Evolutionary conservation across 2,329 filamentous ascomycete genomes (phyloP), one percentile per base, ranked within the genome.

Genomic region (Xylariaceae sp.): DNA sequence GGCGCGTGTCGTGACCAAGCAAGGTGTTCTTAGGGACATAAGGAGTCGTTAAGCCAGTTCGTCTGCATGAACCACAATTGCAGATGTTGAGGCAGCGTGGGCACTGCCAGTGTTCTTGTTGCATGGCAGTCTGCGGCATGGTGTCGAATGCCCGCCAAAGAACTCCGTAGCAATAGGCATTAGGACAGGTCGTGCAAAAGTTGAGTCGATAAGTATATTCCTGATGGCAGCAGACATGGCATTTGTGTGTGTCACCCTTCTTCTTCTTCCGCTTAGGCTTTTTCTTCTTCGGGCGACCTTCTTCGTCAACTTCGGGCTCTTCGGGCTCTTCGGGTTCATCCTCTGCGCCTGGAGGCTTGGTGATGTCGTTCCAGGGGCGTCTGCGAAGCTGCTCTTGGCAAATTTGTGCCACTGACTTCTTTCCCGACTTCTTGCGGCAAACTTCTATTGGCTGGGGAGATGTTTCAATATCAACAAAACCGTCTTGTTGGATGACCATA

Each of bases 61-160:
- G 79, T 26, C 86, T 81, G 62, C 93, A 98, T 34, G 73, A 71
- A 11, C 82, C 87, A 55, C 90, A 96, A 50, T 90, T 94, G 71
- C 93, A 98, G 29, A 91, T 87, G 15, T 83, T 81, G 17, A 78
- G 72, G 60, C 93, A 98, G 56, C 84, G 88, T 0, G 93, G 93
- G 51, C 93, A 98, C 55, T 85, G 78, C 91, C 93, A 98, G 36
- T 82, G 72, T 49, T 83, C 78, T 49, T 87, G 76, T 58, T 94
- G 83, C 76, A 96, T 84, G 1, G 90, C 79, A 16, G 80, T 73
- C 54, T 91, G 81, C 0, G 93, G 93, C 77, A 89, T 85, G 60
- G 89, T 79, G 61, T 97, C 91, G 57, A 95, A 95, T 1, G 88
- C 90, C 41, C 93, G 77, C 65, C 89, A 97, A 2, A 98, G 73